A percentile compares a stretch with the other conserved stretches of the same genome.
Evolutionary conservation across 208 protist species (phyloP).

Genomic region (Crithidia fasciculata): DNA sequence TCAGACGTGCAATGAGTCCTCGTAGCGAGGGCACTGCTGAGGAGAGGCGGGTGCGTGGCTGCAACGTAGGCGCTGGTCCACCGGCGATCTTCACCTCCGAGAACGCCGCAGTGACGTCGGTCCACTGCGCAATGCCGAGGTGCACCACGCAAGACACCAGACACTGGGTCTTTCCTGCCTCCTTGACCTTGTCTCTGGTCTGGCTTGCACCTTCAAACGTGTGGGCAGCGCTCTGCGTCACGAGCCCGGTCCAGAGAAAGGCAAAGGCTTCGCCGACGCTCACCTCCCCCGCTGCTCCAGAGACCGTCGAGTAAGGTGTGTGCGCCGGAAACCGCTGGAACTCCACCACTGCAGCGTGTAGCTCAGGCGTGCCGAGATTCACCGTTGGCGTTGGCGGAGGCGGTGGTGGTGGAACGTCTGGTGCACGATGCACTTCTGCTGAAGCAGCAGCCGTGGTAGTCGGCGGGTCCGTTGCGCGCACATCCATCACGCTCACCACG

Average conservation of each 20-base stretch:
- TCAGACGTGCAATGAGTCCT: too few species aligned
- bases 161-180: neutral
- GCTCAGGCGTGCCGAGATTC: neutral
- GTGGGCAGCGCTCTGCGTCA: neutral
- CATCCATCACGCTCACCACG: slow-evolving; percentile 22
- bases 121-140: neutral
- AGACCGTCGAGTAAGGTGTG: neutral
- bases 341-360: neutral
- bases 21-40: too few species aligned
- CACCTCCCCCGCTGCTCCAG: neutral
- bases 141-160: slow-evolving; percentile 5
- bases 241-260: slow-evolving; percentile 2
- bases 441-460: neutral
- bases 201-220: too few species aligned
- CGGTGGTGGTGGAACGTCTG: too few species aligned
- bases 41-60: too few species aligned
- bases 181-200: too few species aligned
- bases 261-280: neutral
- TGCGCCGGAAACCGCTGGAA: neutral
- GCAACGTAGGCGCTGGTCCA: neutral
- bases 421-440: neutral
- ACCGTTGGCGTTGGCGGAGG: too few species aligned
- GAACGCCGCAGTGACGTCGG: neutral
- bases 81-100: neutral
- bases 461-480: neutral